Evolutionary conservation across 805 yeast genomes (phyloP), one percentile per base, ranked within the genome.

Genomic region (Zygosaccharomyces pseudorouxii): DNA sequence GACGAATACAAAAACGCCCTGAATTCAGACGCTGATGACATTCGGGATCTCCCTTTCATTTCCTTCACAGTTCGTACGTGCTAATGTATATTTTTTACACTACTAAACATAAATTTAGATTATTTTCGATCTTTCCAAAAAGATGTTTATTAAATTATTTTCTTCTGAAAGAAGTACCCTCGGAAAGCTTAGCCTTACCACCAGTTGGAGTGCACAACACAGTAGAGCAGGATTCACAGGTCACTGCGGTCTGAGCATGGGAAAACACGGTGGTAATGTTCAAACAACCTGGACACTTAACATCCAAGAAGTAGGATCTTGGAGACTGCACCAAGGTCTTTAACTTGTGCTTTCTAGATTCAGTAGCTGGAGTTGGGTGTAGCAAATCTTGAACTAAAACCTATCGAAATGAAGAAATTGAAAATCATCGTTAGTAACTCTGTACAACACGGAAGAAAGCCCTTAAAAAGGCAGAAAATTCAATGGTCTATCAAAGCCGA

Each of bases 291-390:
- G 95, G 98, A 79, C 99, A 93, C 78, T 92, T 93, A 68, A 93
- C 99, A 73, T 93, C 99, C 97, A 93, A 90, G 86, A 93, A 93
- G 84, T 80, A 93, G 55, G 98, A 90, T 85, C 98, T 88, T 77
- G 99, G 99, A 58, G 86, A 74, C 76, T 92, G 97, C 65, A 93
- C 99, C 72, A 93, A 86, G 70, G 86, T 83, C 89, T 92, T 93
- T 72, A 90, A 82, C 80, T 93, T 93, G 89, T 93, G 96, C 77
- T 90, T 83, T 78, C 82, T 84, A 70, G 89, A 90, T 84, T 93
- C 99, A 66, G 96, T 74, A 73, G 92, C 95, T 72, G 96, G 87
- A 75, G 86, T 77, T 77, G 99, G 99, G 95, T 93, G 86, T 74
- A 93, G 83, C 77, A 90, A 86, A 84, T 90, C 98, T 80, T 88